Base-by-base conservation (phyloP, 2,329 filamentous ascomycete genomes). In the Aspergillus tubingensis region DNA sequence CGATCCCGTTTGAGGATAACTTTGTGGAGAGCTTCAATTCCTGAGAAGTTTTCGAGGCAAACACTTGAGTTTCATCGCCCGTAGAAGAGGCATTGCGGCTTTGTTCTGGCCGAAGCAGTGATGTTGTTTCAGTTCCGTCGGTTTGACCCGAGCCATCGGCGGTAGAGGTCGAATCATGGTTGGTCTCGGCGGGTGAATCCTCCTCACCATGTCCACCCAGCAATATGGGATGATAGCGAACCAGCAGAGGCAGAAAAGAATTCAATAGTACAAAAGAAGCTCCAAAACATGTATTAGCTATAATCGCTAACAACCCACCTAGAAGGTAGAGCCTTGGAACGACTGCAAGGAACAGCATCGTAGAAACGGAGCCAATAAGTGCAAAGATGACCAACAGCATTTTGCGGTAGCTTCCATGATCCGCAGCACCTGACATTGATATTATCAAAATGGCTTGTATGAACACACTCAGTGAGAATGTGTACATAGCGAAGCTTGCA, bases 401-500 rank as follows among this genome's bases (percentile, higher is more conserved):
- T 82, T 98, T 99, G 61, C 95, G 88, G 79, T 93, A 95, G 67
- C 86, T 89, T 64, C 95, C 95, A 77, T 98, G 94, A 75, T 99
- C 95, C 59, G 95, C 95, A 7, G 94, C 93, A 58, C 91, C 95
- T 71, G 92, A 96, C 82, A 99, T 96, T 72, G 92, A 96, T 65
- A 99, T 92, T 47, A 99, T 96, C 30, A 98, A 80, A 27, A 98
- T 78, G 1, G 93, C 91, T 75, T 99, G 95, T 10, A 97, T 76
- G 19, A 97, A 77, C 1, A 99, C 95, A 73, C 91, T 96, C 70
- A 96, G 82, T 60, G 92, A 96, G 77, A 99, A 99, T 2, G 92
- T 97, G 78, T 98, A 98, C 92, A 98, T 96, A 74, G 92, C 94
- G 76, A 98, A 97, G 76, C 91, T 96, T 38, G 94, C 93, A 0